Evolutionary conservation across 2,329 filamentous ascomycete genomes (phyloP).

Genomic region (Capronia americana): DNA sequence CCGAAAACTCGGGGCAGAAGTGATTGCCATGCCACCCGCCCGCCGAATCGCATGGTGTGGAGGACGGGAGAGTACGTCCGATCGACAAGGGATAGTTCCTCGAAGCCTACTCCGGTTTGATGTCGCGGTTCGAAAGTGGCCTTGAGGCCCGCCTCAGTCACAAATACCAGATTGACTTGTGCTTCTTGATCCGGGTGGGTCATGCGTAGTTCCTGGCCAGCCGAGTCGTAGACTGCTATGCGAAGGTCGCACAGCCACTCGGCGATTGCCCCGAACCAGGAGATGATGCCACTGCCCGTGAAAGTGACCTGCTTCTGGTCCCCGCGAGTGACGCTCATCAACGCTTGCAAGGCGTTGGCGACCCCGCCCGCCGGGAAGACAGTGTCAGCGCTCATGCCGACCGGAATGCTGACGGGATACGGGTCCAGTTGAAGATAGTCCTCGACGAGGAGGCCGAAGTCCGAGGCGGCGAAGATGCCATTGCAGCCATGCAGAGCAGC

Average conservation of each 20-base stretch:
- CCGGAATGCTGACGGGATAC: slow-evolving; percentile 20
- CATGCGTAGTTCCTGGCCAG: slow-evolving; percentile 28
- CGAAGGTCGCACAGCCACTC: slow-evolving; percentile 38
- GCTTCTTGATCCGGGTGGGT: slow-evolving; percentile 27
- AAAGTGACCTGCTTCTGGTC: slow-evolving; percentile 32
- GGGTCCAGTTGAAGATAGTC: slow-evolving; percentile 37
- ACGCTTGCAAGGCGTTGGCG: slow-evolving; percentile 29
- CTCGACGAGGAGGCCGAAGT: slow-evolving; percentile 37
- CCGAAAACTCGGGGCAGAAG: slow-evolving; percentile 38
- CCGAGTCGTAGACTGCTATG: slow-evolving; percentile 27
- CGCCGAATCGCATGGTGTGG: slow-evolving; percentile 35
- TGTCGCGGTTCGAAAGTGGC: slow-evolving; percentile 25
- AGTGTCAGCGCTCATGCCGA: slow-evolving; percentile 12
- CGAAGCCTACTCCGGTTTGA: slow-evolving; percentile 6
- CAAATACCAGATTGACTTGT: slow-evolving; percentile 33
- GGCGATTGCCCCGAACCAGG: slow-evolving; percentile 37
- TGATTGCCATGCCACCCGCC: slow-evolving; percentile 36
- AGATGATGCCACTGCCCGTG: slow-evolving; percentile 34
- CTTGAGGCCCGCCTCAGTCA: slow-evolving; percentile 26
- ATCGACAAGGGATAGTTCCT: slow-evolving; percentile 24
- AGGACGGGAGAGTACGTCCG: slow-evolving; percentile 28
- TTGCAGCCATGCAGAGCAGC: slow-evolving; percentile 32
- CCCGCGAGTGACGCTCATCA: slow-evolving; percentile 33
- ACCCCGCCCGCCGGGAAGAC: slow-evolving; percentile 30
- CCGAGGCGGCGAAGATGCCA: slow-evolving; percentile 34